These are phyloP conservation scores for Phallus indusiatus DNA, from an alignment of 768 basidiomycete species.

Conservation along the genomic window DNA sequence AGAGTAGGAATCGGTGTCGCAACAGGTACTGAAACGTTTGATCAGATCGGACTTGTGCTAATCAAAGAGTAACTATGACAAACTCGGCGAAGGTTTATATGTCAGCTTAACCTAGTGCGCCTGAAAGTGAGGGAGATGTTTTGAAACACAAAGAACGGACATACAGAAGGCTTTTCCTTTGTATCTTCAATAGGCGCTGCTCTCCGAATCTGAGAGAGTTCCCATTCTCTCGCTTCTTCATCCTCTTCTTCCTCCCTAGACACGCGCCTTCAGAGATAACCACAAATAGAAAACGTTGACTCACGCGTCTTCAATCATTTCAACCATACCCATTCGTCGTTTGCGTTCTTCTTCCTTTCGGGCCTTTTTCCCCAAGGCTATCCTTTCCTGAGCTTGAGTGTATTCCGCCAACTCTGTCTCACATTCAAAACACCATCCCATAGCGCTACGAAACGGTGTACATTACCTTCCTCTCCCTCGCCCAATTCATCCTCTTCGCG, in stretches of 20 bases:
- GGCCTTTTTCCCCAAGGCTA: constrained; percentile 77
- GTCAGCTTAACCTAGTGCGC: constrained; percentile 27
- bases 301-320: constrained; percentile 76
- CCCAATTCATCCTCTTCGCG: constrained; percentile 85
- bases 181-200: constrained; percentile 45
- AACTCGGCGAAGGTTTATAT: constrained; percentile 71
- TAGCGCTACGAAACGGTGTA: background rate
- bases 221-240: constrained; percentile 81
- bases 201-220: constrained; percentile 70
- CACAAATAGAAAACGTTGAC: constrained; percentile 19
- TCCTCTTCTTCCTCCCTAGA: constrained; percentile 61
- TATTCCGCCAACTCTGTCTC: constrained; percentile 72
- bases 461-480: constrained; percentile 78
- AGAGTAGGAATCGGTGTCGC: constrained; percentile 56
- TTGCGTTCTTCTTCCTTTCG: constrained; percentile 61
- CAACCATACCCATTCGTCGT: constrained; percentile 60
- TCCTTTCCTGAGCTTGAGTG: constrained; percentile 79
- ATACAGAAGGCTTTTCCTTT: constrained; percentile 11
- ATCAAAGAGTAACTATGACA: constrained; percentile 12
- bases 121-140: background rate
- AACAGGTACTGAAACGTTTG: constrained; percentile 48
- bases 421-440: background rate
- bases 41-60: constrained; percentile 5
- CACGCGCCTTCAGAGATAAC: constrained; percentile 1
- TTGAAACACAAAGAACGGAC: constrained; percentile 1